Evolutionary conservation across 352 stramenopile species (phyloP), one percentile per base, ranked within the genome.

Genomic region (Phytophthora podocarpi): DNA sequence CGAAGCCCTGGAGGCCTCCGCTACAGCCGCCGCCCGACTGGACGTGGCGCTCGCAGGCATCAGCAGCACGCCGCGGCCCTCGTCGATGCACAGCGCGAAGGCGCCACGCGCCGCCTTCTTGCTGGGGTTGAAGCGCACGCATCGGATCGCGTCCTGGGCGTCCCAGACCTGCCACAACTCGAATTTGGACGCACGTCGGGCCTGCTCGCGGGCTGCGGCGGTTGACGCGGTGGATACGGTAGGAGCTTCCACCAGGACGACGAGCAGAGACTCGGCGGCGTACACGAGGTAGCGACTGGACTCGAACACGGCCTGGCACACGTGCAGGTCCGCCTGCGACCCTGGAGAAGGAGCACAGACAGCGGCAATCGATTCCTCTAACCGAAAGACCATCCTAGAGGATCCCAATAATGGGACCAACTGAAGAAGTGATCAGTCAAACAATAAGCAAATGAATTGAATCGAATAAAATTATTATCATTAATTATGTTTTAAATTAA

Each of bases 111-210:
- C 81, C 1, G 61, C 64, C 21, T 77, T 87, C 32, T 76, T 77
- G 26, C 63, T 80, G 1, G 50, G 41, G 47, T 91, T 90, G 56
- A 87, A 89, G 27, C 71, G 61, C 51, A 90, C 72, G 60, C 80
- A 88, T 28, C 58, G 48, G 1, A 93, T 49, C 1, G 45, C 21
- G 24, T 82, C 79, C 18, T 75, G 58, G 15, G 66, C 67, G 35
- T 86, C 63, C 76, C 76, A 91, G 16, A 87, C 75, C 62, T 93
- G 84, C 80, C 82, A 90, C 23, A 91, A 64, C 50, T 83, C 77
- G 45, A 91, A 90, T 27, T 47, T 67, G 34, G 72, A 69, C 16
- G 59, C 62, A 36, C 70, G 57, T 2, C 43, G 49, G 11, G 59
- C 41, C 21, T 71, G 43, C 2, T 62, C 57, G 15, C 23, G 20